A percentile compares a stretch with the other conserved stretches of the same genome.
These are phyloP conservation scores for Aspergillus brasiliensis DNA, from an alignment of 2,329 filamentous ascomycete genomes.

Conservation along the genomic window DNA sequence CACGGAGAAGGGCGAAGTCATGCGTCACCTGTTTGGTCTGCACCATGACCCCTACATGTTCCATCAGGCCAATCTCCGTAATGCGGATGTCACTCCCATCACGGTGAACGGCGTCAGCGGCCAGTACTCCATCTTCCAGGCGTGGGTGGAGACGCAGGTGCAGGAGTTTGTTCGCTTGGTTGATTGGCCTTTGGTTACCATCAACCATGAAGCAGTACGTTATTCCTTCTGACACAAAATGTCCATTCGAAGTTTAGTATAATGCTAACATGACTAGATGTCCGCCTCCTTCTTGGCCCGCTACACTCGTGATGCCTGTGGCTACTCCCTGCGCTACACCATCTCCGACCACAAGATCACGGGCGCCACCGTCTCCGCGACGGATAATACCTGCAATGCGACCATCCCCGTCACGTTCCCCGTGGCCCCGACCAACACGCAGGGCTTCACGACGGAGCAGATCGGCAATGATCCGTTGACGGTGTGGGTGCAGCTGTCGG, in stretches of 20 bases:
- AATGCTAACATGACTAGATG: slow-evolving; percentile 31
- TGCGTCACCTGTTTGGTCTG: slow-evolving; percentile 59
- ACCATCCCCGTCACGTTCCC: slow-evolving; percentile 60
- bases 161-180: slow-evolving; percentile 58
- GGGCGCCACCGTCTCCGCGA: slow-evolving; percentile 54
- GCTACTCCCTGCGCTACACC: slow-evolving; percentile 52
- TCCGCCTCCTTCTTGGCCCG: slow-evolving; percentile 56
- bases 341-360: slow-evolving; percentile 50
- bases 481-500: slow-evolving; percentile 52
- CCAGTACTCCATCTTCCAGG: slow-evolving; percentile 57
- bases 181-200: slow-evolving; percentile 56
- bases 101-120: slow-evolving; percentile 52
- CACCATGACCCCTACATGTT: slow-evolving; percentile 63
- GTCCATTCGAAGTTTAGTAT: neutral
- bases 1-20: slow-evolving; percentile 56
- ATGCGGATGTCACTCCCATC: slow-evolving; percentile 50
- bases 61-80: slow-evolving; percentile 64
- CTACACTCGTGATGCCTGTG: slow-evolving; percentile 56
- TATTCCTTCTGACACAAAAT: neutral
- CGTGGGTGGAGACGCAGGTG: slow-evolving; percentile 58
- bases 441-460: slow-evolving; percentile 53
- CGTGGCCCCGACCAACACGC: slow-evolving; percentile 44
- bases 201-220: slow-evolving; percentile 58
- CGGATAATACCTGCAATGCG: slow-evolving; percentile 53
- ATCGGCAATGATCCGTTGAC: slow-evolving; percentile 58